Base-by-base conservation (phyloP, 1,284 basidiomycete species). In the Ceratorhiza oryzae-sativae region DNA sequence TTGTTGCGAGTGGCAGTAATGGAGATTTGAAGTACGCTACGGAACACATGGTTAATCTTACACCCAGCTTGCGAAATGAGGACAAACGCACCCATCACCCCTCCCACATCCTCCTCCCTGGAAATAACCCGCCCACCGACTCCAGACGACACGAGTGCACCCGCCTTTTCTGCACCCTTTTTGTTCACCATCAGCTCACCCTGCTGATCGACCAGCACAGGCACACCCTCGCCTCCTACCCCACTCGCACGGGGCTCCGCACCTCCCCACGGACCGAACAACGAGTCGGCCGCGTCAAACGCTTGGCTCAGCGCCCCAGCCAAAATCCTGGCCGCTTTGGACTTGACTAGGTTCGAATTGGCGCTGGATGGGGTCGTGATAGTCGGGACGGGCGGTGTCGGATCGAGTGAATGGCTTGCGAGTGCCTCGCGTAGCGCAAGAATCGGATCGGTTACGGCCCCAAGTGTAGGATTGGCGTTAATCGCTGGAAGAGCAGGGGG, bases 181-280 rank as follows among this genome's bases (percentile, higher is more conserved):
- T 70, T 70, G 3, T 25, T 42, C 3, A 48, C 39, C 39, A 70
- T 42, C 53, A 70, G 27, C 20, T 70, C 53, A 1, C 65, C 65
- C 42, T 70, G 65, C 15, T 32, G 23, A 42, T 70, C 65, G 1
- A 70, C 23, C 8, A 70, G 53, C 39, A 70, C 65, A 34, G 65
- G 65, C 39, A 70, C 65, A 32, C 65, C 65, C 41, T 56, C 51
- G 6, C 53, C 65, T 20, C 48, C 36, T 9, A 39, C 53, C n/a
- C 51, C 41, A n/a, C 15, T 45, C 20, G 51, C 65, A 27, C 39
- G 48, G 9, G 65, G 15, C 42, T 70, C 65, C 15, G 53, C 51
- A 1, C 65, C 65, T 45, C 65, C 65, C 65, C 65, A 70, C 5
- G 65, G 51, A 12, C 65, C 65, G 34, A 58, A 70, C 65, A 70